These are phyloP conservation scores for Erysimum pusillum DNA, from an alignment of 441 rosid species.

Conservation along the genomic window DNA sequence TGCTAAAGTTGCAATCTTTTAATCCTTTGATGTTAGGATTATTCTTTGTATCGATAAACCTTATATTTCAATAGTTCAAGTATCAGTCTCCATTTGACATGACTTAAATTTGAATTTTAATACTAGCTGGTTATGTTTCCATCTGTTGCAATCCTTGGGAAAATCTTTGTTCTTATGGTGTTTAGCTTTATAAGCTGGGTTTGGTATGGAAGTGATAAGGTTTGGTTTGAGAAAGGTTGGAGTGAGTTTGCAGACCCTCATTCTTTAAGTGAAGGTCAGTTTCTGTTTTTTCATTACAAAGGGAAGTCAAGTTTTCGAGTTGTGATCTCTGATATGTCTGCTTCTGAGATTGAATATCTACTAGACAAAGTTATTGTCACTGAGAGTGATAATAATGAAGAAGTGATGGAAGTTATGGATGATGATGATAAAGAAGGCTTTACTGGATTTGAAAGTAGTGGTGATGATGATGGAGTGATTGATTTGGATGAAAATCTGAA, in stretches of 20 bases:
- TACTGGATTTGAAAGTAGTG: constrained; percentile 2
- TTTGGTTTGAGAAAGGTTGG: constrained; percentile 67
- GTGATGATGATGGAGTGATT: constrained; percentile 22
- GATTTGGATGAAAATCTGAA: constrained; percentile 13
- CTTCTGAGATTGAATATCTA: constrained; percentile 41
- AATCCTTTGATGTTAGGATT: too few relatives aligned
- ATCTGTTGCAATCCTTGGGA: too few relatives aligned
- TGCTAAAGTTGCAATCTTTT: too few relatives aligned
- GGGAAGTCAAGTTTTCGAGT: constrained; percentile 44
- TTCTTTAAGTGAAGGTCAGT: constrained; percentile 47
- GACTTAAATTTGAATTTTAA: too few relatives aligned
- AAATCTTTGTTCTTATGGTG: too few relatives aligned
- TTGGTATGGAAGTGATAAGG: constrained; percentile 22
- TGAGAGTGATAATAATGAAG: constrained; percentile 31
- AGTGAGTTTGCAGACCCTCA: constrained; percentile 51
- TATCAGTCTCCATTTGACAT: too few relatives aligned
- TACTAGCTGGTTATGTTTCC: too few relatives aligned
- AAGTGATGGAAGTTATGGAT: not conserved
- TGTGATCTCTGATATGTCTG: constrained; percentile 42
- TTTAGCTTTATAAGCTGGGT: too few relatives aligned
- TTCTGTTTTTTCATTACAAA: constrained; percentile 52
- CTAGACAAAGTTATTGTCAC: constrained; percentile 21
- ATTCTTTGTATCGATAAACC: too few relatives aligned
- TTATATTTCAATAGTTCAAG: too few relatives aligned
- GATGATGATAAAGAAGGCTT: not conserved